phyloP scores from a whole-genome alignment of 164 flowering plant species.

The Vitis rotundifolia region DNA sequence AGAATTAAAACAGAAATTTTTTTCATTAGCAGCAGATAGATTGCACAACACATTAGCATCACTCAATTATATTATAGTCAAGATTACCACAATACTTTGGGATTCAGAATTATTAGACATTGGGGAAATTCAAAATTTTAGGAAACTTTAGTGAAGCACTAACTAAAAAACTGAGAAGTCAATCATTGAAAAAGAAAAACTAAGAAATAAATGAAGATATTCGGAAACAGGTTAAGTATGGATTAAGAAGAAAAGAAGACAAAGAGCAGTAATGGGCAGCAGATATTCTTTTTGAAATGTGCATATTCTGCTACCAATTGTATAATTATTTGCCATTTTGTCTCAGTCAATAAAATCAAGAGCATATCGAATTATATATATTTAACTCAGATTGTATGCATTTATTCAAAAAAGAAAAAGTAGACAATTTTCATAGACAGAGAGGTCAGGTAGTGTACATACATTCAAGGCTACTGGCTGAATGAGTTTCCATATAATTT shows the following conservation, averaged over 20 bases:
- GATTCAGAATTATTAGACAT: neutral
- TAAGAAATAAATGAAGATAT: neutral
- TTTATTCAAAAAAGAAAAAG: too few relatives aligned
- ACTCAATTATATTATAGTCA: neutral
- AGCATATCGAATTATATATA: neutral
- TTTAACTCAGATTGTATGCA: neutral
- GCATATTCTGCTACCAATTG: neutral
- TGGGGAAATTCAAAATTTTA: neutral
- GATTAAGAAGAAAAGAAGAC: neutral
- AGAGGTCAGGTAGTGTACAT: neutral
- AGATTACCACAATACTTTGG: too few relatives aligned
- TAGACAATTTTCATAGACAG: neutral
- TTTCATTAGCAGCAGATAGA: neutral
- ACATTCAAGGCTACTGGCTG: slow-evolving; percentile 1
- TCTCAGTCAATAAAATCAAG: neutral
- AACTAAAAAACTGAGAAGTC: too few relatives aligned
- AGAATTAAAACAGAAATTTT: neutral
- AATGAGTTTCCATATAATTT: slow-evolving; percentile 18
- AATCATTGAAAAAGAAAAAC: too few relatives aligned
- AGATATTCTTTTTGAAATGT: neutral
- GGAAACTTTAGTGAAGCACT: too few relatives aligned
- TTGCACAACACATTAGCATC: neutral
- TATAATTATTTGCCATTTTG: neutral
- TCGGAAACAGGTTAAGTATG: neutral
- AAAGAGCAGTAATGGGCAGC: neutral